Evolutionary conservation across 495 filamentous ascomycete species (phyloP).

Genomic region (Daldinia vernicosa): DNA sequence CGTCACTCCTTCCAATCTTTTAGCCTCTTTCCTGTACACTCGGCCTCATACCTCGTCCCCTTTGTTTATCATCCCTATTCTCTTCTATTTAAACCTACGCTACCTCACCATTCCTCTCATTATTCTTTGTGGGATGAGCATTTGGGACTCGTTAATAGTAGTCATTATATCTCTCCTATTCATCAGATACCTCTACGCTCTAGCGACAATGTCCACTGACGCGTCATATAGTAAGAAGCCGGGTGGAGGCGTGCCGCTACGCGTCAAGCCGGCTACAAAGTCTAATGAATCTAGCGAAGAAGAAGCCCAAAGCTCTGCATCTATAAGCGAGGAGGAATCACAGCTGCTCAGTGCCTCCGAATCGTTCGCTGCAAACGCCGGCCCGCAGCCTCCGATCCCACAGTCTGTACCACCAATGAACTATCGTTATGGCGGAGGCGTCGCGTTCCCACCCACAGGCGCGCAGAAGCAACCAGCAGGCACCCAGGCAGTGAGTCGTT

Average conservation of each 20-base stretch:
- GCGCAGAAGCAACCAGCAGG: background rate
- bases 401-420: slow-evolving; percentile 4
- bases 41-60: background rate
- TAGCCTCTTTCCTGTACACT: background rate
- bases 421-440: background rate
- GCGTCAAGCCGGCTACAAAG: background rate
- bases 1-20: background rate
- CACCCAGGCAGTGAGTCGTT: background rate
- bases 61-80: background rate
- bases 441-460: background rate
- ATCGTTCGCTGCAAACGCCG: background rate
- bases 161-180: background rate
- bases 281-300: background rate
- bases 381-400: background rate
- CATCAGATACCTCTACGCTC: background rate
- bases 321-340: slow-evolving; percentile 5
- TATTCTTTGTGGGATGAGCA: no score
- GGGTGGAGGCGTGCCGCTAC: background rate
- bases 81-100: background rate
- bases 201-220: background rate
- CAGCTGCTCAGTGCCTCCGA: slow-evolving; percentile 10
- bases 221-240: slow-evolving; percentile 2
- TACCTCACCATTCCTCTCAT: background rate
- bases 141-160: background rate
- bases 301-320: background rate